phyloP scores from a whole-genome alignment of 345 rosid species.

The Clausena lansium region DNA sequence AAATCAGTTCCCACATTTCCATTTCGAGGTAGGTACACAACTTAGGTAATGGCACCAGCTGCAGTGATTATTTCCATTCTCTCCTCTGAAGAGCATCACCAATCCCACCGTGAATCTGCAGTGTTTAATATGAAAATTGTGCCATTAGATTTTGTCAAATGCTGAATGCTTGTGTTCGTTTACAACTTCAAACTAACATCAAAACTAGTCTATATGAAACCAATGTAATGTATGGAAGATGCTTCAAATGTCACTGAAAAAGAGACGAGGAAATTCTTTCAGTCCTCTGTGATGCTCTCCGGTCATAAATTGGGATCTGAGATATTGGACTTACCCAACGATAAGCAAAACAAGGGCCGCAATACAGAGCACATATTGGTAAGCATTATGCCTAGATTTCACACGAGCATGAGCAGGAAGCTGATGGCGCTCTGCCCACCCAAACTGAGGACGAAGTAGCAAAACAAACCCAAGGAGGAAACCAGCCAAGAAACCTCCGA shows the following conservation, averaged over 20 bases:
- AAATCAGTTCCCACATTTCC: constrained; percentile 59
- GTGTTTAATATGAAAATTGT: background rate
- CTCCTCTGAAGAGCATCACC: constrained; percentile 83
- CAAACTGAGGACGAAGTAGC: constrained; percentile 73
- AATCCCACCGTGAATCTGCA: constrained; percentile 66
- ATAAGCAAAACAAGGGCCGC: constrained; percentile 48
- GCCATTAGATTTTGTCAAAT: background rate
- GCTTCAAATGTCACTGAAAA: background rate
- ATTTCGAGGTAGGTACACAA: constrained; percentile 82
- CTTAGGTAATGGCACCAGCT: constrained; percentile 97
- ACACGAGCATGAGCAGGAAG: constrained; percentile 45
- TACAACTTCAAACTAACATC: background rate
- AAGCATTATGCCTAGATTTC: constrained; percentile 67
- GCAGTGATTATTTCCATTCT: constrained; percentile 81
- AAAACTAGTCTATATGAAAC: background rate
- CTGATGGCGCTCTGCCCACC: constrained; percentile 54
- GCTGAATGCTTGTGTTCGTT: background rate
- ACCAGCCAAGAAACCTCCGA: constrained; percentile 81
- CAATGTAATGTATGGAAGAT: background rate
- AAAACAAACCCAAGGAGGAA: constrained; percentile 68
- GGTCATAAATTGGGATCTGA: background rate
- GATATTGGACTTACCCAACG: constrained; percentile 47
- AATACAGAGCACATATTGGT: constrained; percentile 64
- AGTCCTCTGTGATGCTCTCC: background rate
- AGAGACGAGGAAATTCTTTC: too few species aligned